Evolutionary conservation across 768 basidiomycete species (phyloP), one percentile per base, ranked within the genome.

Genomic region (Boletus edulis): DNA sequence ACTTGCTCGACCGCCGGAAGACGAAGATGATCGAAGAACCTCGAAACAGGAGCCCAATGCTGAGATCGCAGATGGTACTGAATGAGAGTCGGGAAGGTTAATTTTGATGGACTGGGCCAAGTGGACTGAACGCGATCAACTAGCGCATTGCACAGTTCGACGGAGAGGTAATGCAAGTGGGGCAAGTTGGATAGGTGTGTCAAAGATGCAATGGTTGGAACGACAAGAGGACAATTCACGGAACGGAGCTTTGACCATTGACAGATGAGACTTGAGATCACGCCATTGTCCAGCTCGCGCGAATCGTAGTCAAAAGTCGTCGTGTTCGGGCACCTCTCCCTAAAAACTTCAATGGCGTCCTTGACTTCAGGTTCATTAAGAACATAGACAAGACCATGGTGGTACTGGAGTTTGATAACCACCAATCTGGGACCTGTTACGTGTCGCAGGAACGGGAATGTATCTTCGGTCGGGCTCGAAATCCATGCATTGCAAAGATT

Each of bases 381-480:
- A n/a, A n/a, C n/a, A n/a, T n/a, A n/a, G n/a, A n/a, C n/a, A n/a
- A n/a, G n/a, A n/a, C n/a, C n/a, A n/a, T n/a, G n/a, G n/a, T n/a
- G n/a, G 17, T 14, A 5, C 13, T 42, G 0, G 3, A 42, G 13
- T 14, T 24, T 6, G 13, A 42, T 11, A 14, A 22, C 12, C 6
- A 6, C 14, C 41, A 42, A 13, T 2, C 22, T 42, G 7, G 41
- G 41, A 42, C 22, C 14, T 1, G 22, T 6, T 8, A 46, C 3
- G 9, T 46, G 31, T 34, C 15, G 45, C 17, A 46, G 4, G 11
- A 46, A 32, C 13, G 29, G 31, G 7, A 14, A n/a, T 5, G 8
- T 9, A 20, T 11, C 18, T 2, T 18, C 2, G 3, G 2, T 3
- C 3, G 18, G 32, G 1, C 1, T 0, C 4, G 0, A 1, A 3